phyloP scores from a whole-genome alignment of 2,329 filamentous ascomycete species.

The Eurotiales sp. region DNA sequence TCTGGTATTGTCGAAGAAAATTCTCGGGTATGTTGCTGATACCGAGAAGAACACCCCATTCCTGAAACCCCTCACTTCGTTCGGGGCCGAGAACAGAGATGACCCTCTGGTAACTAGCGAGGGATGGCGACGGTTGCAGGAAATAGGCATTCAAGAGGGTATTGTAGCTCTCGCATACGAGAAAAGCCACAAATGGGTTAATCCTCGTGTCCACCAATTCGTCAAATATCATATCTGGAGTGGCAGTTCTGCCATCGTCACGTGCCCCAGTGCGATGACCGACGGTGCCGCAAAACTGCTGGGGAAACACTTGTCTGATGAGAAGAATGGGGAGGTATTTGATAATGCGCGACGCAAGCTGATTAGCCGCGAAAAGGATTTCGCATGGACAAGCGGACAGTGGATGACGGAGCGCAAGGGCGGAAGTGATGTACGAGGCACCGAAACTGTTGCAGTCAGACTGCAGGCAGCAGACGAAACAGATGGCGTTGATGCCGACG shows the following conservation, averaged over 20 bases:
- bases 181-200: conserved; percentile 15
- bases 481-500: conserved; percentile 25
- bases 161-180: conserved; percentile 23
- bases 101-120: conserved; percentile 24
- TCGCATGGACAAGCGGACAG: conserved; percentile 68
- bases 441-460: conserved; percentile 57
- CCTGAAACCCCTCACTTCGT: conserved; percentile 21
- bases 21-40: conserved; percentile 19
- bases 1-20: conserved; percentile 19
- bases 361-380: conserved; percentile 47
- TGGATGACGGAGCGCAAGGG: conserved; percentile 74
- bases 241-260: conserved; percentile 24
- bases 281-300: conserved; percentile 25
- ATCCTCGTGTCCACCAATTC: conserved; percentile 23
- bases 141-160: conserved; percentile 23
- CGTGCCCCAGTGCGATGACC: conserved; percentile 26
- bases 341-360: conserved; percentile 32
- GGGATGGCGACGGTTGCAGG: conserved; percentile 23
- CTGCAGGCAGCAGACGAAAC: conserved; percentile 25
- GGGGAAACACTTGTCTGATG: conserved; percentile 19
- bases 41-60: conserved; percentile 22
- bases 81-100: conserved; percentile 23
- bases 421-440: conserved; percentile 65
- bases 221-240: conserved; percentile 23
- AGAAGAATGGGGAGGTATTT: conserved; percentile 19